These are phyloP conservation scores for Priceomyces carsonii DNA, from an alignment of 805 yeast genomes.

Conservation along the genomic window DNA sequence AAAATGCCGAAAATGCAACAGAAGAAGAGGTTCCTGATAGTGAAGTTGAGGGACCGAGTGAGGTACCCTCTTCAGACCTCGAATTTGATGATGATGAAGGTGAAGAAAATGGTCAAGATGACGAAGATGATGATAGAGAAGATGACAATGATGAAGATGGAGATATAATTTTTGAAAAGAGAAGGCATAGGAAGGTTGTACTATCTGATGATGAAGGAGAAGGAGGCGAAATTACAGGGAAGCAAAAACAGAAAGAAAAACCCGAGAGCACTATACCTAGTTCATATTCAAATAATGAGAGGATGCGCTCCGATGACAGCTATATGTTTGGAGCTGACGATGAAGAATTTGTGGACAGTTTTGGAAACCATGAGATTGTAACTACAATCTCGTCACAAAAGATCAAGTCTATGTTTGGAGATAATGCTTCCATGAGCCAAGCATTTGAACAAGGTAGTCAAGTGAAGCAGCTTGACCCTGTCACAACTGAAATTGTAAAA, in stretches of 20 bases:
- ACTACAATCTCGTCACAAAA: constrained; percentile 14
- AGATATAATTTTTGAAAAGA: constrained; percentile 10
- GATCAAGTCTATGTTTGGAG: constrained; percentile 5
- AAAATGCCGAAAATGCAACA: constrained; percentile 11
- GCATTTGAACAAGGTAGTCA: constrained; percentile 6
- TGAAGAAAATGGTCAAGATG: constrained; percentile 15
- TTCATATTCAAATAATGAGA: constrained; percentile 11
- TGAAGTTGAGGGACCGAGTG: constrained; percentile 5
- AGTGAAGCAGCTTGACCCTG: not conserved
- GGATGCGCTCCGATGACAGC: constrained; percentile 24
- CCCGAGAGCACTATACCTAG: constrained; percentile 7
- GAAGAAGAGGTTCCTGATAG: constrained; percentile 12
- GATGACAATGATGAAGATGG: constrained; percentile 9
- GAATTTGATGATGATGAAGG: constrained; percentile 21
- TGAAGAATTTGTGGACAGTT: constrained; percentile 10
- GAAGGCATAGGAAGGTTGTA: constrained; percentile 8
- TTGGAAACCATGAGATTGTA: constrained; percentile 13
- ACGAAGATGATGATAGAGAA: constrained; percentile 5
- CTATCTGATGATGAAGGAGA: constrained; percentile 21
- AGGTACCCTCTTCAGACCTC: constrained; percentile 23
- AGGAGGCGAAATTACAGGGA: constrained; percentile 11
- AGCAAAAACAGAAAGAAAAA: constrained; percentile 11
- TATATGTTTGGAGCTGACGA: constrained; percentile 28
- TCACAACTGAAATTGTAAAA: not conserved
- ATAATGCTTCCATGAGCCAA: constrained; percentile 6